Percentiles rank a stretch among this genome's conserved stretches.
phyloP scores from a whole-genome alignment of 352 stramenopile genomes.

The Thalassiosira gravida region DNA sequence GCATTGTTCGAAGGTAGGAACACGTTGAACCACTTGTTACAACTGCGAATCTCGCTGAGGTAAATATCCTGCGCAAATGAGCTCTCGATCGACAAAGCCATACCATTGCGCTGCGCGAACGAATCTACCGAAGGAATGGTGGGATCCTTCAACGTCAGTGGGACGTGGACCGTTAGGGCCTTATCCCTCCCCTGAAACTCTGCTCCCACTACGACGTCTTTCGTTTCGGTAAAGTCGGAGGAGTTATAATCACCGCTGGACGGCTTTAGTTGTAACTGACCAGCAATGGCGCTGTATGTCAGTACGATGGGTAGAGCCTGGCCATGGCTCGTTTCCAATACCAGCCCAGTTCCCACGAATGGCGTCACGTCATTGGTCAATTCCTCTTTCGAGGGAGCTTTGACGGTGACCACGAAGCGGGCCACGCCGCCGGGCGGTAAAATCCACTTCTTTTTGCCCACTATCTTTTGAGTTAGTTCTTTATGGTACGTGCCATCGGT shows the following conservation, averaged over 20 bases:
- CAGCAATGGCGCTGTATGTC: conserved; percentile 69
- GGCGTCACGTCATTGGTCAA: conserved; percentile 78
- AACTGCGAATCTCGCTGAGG: conserved; percentile 55
- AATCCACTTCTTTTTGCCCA: conserved; percentile 55
- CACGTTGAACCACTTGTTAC: conserved; percentile 64
- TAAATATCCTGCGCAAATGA: conserved; percentile 56
- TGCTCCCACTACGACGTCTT: not conserved
- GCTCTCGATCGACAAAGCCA: conserved; percentile 45
- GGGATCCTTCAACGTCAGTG: conserved; percentile 27
- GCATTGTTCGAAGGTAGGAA: conserved; percentile 21
- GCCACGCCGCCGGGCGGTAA: conserved; percentile 76
- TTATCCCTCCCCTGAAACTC: not conserved
- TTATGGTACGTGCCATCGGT: conserved; percentile 42
- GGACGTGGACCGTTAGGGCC: conserved; percentile 19
- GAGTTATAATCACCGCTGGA: not conserved
- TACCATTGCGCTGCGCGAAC: conserved; percentile 1
- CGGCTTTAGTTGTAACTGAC: conserved; percentile 65
- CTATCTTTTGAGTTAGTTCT: conserved; percentile 39
- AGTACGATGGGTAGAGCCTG: conserved; percentile 77
- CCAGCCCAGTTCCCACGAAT: conserved; percentile 73
- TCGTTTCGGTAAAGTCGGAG: not conserved
- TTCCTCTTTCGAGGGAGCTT: conserved; percentile 44
- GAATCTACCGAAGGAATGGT: conserved; percentile 20
- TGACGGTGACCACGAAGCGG: conserved; percentile 70
- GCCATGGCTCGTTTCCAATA: conserved; percentile 76